Evolutionary conservation across 768 basidiomycete species (phyloP).

Genomic region (Termitomyces sp.): DNA sequence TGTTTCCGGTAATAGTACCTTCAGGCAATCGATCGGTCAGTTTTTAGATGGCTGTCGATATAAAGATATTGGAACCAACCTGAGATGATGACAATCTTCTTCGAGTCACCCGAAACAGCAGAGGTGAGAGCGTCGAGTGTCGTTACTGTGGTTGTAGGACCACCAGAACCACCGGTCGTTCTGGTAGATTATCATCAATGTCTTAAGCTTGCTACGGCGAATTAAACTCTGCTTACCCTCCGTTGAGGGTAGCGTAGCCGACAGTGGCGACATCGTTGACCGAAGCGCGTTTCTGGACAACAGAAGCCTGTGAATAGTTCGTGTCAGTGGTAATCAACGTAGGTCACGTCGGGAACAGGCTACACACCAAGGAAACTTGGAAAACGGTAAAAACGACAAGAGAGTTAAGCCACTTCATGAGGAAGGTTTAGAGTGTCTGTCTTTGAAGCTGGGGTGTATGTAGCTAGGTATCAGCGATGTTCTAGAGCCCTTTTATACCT

Average conservation of each 20-base stretch:
- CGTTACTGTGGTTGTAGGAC: constrained; percentile 35
- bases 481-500: background rate
- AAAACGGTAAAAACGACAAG: constrained; percentile 13
- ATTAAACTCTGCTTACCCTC: constrained; percentile 21
- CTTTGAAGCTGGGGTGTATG: background rate
- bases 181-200: constrained; percentile 15
- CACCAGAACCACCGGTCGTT: constrained; percentile 39
- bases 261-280: constrained; percentile 29
- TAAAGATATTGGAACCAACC: constrained; percentile 15
- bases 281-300: constrained; percentile 29
- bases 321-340: background rate
- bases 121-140: constrained; percentile 33
- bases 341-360: background rate
- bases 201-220: background rate
- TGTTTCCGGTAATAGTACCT: constrained; percentile 40
- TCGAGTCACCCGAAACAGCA: constrained; percentile 34
- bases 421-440: background rate
- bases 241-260: constrained; percentile 34
- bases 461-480: background rate
- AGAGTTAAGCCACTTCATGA: constrained; percentile 19
- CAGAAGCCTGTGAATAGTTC: constrained; percentile 7
- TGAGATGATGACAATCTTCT: constrained; percentile 39
- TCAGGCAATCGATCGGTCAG: background rate
- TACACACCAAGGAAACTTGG: constrained; percentile 14
- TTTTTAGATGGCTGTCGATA: background rate